Evolutionary conservation across 805 yeast species (phyloP).

Genomic region (Candida loeiensis): DNA sequence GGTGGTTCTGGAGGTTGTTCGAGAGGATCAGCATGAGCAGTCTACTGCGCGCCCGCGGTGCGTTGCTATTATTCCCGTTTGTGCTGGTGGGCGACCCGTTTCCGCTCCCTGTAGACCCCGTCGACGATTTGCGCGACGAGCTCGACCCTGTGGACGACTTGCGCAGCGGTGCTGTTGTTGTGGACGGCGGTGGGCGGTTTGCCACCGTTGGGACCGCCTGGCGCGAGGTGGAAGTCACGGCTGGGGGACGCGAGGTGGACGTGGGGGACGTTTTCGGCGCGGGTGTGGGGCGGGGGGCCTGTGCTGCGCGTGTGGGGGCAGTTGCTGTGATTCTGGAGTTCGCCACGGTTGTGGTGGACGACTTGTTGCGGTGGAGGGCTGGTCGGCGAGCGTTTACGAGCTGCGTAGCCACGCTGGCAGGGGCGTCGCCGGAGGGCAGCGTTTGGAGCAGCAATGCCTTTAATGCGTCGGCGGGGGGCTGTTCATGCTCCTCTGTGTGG

Average conservation of each 20-base stretch:
- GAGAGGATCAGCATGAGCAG: conserved; percentile 16
- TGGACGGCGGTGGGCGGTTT: too few species aligned
- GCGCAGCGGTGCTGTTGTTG: not conserved
- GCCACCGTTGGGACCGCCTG: too few species aligned
- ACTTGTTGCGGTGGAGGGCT: conserved; percentile 6
- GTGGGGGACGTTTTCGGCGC: too few species aligned
- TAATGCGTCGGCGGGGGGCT: too few species aligned
- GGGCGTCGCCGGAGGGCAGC: too few species aligned
- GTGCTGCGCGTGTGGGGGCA: too few species aligned
- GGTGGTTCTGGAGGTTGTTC: conserved; percentile 14
- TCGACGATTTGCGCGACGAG: not conserved
- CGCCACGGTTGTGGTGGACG: conserved; percentile 4
- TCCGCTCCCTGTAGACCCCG: not conserved
- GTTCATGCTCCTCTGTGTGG: too few species aligned
- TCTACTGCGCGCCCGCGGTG: not conserved
- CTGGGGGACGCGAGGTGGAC: too few species aligned
- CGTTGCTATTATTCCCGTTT: not conserved
- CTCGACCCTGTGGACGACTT: not conserved
- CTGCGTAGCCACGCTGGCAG: not conserved
- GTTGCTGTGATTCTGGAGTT: conserved; percentile 2
- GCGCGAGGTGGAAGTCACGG: too few species aligned
- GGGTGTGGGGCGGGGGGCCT: too few species aligned
- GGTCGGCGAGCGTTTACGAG: conserved; percentile 2
- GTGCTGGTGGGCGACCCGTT: not conserved
- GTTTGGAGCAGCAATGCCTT: too few species aligned